Conservation (phyloP, 2,329 filamentous ascomycete species). For the Ascochyta rabiei region DNA sequence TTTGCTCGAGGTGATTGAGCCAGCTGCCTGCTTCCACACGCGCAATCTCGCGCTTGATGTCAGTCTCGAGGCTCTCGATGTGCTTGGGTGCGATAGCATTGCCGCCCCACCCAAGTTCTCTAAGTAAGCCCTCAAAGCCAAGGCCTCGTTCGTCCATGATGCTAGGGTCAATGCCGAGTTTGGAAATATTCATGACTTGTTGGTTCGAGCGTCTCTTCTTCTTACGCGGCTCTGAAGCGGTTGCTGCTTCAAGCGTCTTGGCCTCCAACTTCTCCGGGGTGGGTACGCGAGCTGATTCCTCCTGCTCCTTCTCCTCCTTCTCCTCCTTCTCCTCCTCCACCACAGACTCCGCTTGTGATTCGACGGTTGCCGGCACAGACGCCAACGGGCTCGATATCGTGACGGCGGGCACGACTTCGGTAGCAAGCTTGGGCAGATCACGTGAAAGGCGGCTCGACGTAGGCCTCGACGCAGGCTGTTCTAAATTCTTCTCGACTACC, state of each 20-base stretch:
- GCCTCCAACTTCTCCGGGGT: conserved; percentile 36
- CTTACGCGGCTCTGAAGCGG: conserved; percentile 57
- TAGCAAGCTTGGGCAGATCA: conserved; percentile 38
- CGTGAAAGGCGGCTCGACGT: conserved; percentile 37
- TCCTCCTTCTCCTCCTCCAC: conserved; percentile 32
- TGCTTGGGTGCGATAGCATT: conserved; percentile 75
- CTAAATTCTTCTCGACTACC: conserved; percentile 34
- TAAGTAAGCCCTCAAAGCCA: conserved; percentile 81
- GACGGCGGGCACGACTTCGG: conserved; percentile 42
- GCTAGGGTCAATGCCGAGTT: conserved; percentile 76
- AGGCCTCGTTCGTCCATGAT: conserved; percentile 77
- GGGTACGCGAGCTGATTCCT: conserved; percentile 49
- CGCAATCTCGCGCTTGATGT: conserved; percentile 85
- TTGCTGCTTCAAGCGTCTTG: conserved; percentile 12
- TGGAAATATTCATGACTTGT: conserved; percentile 77
- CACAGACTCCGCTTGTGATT: conserved; percentile 19
- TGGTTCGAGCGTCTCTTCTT: conserved; percentile 72
- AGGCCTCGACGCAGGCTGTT: conserved; percentile 26
- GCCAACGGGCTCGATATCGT: conserved; percentile 44
- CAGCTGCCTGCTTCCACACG: conserved; percentile 92
- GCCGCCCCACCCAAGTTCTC: conserved; percentile 88
- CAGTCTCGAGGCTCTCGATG: conserved; percentile 79
- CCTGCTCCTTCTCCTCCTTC: too few species aligned
- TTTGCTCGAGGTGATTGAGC: conserved; percentile 81
- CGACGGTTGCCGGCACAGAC: conserved; percentile 22